Evolutionary conservation across 306 rosid genomes (phyloP).

Genomic region (Castanea sativa): DNA sequence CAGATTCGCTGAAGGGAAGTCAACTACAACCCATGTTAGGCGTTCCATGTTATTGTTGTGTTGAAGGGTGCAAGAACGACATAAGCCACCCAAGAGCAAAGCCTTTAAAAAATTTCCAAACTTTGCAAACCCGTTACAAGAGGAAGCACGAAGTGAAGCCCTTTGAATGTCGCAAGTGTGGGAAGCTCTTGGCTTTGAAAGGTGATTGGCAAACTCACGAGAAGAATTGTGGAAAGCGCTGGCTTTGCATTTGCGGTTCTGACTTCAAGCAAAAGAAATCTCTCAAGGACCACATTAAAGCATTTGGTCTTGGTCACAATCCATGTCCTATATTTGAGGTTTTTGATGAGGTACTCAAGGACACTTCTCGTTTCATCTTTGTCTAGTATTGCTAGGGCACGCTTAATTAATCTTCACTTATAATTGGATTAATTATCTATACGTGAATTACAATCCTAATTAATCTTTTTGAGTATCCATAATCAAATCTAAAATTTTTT

Average conservation of each 20-base stretch:
- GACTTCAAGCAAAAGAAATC: constrained; percentile 79
- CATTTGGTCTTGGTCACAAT: constrained; percentile 60
- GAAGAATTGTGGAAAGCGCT: constrained; percentile 77
- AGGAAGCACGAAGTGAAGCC: constrained; percentile 69
- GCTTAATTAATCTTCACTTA: no score
- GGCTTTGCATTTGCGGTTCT: constrained; percentile 79
- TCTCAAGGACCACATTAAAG: constrained; percentile 60
- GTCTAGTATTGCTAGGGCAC: neutral
- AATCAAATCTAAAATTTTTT: no score
- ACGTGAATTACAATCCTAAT: no score
- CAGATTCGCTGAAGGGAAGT: constrained; percentile 55
- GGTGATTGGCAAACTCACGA: constrained; percentile 89
- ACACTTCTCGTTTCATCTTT: neutral
- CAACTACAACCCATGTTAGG: constrained; percentile 46
- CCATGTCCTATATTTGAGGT: constrained; percentile 38
- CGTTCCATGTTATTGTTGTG: constrained; percentile 66
- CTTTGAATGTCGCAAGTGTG: constrained; percentile 62
- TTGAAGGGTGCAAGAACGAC: constrained; percentile 71
- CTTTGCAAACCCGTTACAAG: constrained; percentile 58
- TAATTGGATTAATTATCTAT: no score
- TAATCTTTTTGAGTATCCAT: no score
- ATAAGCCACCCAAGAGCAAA: constrained; percentile 43
- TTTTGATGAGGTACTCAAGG: neutral
- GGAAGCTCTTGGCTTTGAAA: constrained; percentile 61
- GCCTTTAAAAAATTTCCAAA: constrained; percentile 40